phyloP scores from a whole-genome alignment of 169 alveolate genomes.

The Babesia ovata region DNA sequence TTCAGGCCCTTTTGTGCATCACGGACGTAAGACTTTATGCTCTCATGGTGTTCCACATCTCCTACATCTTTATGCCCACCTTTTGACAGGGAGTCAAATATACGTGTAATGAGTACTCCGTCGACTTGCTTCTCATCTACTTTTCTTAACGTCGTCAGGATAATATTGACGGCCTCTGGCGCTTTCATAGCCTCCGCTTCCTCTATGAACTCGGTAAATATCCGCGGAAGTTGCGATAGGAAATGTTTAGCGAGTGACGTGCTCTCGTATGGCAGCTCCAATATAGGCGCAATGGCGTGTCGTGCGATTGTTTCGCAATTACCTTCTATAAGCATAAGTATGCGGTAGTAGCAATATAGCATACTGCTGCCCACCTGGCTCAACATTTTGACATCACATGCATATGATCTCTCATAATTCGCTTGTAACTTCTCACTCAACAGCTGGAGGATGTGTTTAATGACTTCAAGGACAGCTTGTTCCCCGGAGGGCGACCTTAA shows the following conservation, averaged over 20 bases:
- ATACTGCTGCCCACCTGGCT: conserved; percentile 58
- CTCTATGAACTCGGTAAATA: conserved; percentile 50
- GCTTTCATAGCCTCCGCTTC: conserved; percentile 19
- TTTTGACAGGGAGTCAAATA: conserved; percentile 7
- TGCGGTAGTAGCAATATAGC: conserved; percentile 57
- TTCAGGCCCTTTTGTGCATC: conserved; percentile 3
- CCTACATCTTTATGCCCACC: not conserved
- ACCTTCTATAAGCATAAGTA: conserved; percentile 25
- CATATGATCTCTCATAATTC: conserved; percentile 23
- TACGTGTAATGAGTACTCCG: conserved; percentile 10
- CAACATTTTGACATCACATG: conserved; percentile 33
- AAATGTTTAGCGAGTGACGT: conserved; percentile 1
- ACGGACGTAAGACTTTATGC: conserved; percentile 11
- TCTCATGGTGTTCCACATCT: not conserved
- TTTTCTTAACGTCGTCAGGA: conserved; percentile 1
- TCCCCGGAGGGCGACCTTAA: conserved; percentile 17
- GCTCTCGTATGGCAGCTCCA: not conserved
- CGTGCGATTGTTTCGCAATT: conserved; percentile 8
- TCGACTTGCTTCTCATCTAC: not conserved
- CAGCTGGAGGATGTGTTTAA: not conserved
- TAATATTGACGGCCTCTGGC: conserved; percentile 8
- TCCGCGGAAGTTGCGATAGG: conserved; percentile 34
- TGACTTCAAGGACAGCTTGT: conserved; percentile 16
- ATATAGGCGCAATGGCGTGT: conserved; percentile 15
- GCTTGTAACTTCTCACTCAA: conserved; percentile 21